Evolutionary conservation across 2,329 filamentous ascomycete species (phyloP).

Genomic region (Cladophialophora psammophila): DNA sequence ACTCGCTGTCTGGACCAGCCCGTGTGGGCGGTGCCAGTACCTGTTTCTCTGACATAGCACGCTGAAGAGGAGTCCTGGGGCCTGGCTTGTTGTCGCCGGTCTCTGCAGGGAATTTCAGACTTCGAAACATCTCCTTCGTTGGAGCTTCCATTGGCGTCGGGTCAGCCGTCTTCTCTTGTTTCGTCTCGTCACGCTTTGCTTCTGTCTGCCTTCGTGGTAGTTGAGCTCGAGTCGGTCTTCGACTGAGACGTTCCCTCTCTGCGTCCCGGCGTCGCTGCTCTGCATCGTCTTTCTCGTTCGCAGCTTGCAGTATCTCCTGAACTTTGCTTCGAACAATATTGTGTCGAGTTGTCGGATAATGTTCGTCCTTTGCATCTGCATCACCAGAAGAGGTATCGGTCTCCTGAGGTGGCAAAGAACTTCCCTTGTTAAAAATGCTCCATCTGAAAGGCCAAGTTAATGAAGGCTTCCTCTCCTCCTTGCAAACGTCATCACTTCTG

Average conservation of each 20-base stretch:
- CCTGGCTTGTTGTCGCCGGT: slow-evolving; percentile 9
- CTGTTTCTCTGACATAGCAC: slow-evolving; percentile 36
- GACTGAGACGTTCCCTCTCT: slow-evolving; percentile 28
- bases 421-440: slow-evolving; percentile 33
- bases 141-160: slow-evolving; percentile 21
- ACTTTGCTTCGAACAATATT: slow-evolving; percentile 37
- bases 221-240: slow-evolving; percentile 22
- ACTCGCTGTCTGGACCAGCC: slow-evolving; percentile 16
- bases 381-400: slow-evolving; percentile 7
- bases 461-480: slow-evolving; percentile 26
- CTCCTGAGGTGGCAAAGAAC: slow-evolving; percentile 26
- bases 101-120: slow-evolving; percentile 8
- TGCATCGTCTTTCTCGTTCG: slow-evolving; percentile 32
- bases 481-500: slow-evolving; percentile 4
- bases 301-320: slow-evolving; percentile 32
- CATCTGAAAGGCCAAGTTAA: slow-evolving; percentile 34
- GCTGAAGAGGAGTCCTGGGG: slow-evolving; percentile 30
- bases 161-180: slow-evolving; percentile 13
- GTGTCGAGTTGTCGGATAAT: slow-evolving; percentile 21
- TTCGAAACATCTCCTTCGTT: slow-evolving; percentile 23
- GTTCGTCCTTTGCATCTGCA: slow-evolving; percentile 23
- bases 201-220: slow-evolving; percentile 24
- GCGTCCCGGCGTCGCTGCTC: slow-evolving; percentile 25
- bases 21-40: slow-evolving; percentile 24
- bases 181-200: slow-evolving; percentile 15